Evolutionary conservation across 495 filamentous ascomycete genomes (phyloP), one percentile per base, ranked within the genome.

Genomic region (Xylaria scruposa): DNA sequence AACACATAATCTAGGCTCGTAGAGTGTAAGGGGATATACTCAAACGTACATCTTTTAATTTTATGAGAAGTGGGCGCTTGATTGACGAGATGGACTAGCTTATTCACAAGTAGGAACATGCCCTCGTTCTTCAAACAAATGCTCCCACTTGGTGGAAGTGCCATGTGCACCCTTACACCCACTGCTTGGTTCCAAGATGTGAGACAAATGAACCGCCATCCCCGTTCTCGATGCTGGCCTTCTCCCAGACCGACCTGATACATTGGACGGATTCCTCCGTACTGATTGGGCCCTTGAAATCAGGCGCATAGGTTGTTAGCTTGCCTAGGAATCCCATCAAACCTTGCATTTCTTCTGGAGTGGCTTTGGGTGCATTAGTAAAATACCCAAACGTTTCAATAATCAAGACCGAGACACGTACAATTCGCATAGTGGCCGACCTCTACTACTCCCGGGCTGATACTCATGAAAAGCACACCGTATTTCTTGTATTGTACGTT

Each of bases 101-200:
- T n/a, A n/a, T n/a, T n/a, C n/a, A n/a, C n/a, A n/a, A n/a, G n/a
- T n/a, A n/a, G n/a, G n/a, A n/a, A n/a, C n/a, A n/a, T n/a, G n/a
- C n/a, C n/a, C n/a, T n/a, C n/a, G n/a, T n/a, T n/a, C n/a, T n/a
- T n/a, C n/a, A n/a, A n/a, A 3, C 3, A 31, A 31, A 31, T 3
- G 3, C 29, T 31, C 29, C 3, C 29, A 31, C 29, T 1, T 31
- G 1, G 29, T 31, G 3, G 29, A 31, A 31, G 29, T 31, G 3
- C 3, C 29, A 31, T 31, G 3, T 31, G 1, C 29, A 31, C 29
- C 3, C 29, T 31, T 42, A 69, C 7, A 69, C 8, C 67, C 87
- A 88, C 68, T 83, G 80, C 76, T 87, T 85, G 68, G 83, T 87
- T 8, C 87, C 87, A 65, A 77, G 71, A 40, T 90, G 88, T 4